These are phyloP conservation scores for Henningerozyma blattae DNA, from an alignment of 805 yeast genomes.

Conservation along the genomic window DNA sequence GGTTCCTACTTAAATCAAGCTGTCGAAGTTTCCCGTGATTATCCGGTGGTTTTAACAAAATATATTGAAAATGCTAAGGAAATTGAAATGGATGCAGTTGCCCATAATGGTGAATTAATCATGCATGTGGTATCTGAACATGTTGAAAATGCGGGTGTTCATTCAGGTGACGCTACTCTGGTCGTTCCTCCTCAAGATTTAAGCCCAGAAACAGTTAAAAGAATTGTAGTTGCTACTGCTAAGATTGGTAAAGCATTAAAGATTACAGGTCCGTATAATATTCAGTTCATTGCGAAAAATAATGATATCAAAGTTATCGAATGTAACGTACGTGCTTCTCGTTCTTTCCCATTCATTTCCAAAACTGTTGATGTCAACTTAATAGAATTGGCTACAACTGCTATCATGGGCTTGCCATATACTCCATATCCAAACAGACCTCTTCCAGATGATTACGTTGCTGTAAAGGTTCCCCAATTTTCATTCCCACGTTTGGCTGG, in stretches of 20 bases:
- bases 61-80: conserved; percentile 95
- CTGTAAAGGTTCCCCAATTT: conserved; percentile 94
- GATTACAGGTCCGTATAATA: conserved; percentile 95
- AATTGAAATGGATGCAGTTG: conserved; percentile 98
- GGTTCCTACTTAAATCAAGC: conserved; percentile 85
- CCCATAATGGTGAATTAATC: conserved; percentile 83
- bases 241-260: conserved; percentile 91
- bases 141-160: conserved; percentile 98
- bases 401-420: conserved; percentile 79
- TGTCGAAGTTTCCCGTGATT: conserved; percentile 93
- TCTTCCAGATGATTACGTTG: conserved; percentile 89
- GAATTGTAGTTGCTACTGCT: conserved; percentile 92
- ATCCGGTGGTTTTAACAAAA: conserved; percentile 95
- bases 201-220: conserved; percentile 77
- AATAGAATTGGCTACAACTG: conserved; percentile 95
- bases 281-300: conserved; percentile 92
- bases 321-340: conserved; percentile 98
- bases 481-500: conserved; percentile 95
- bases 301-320: conserved; percentile 95
- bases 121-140: conserved; percentile 98
- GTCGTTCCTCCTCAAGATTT: conserved; percentile 95
- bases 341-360: conserved; percentile 97
- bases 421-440: conserved; percentile 83
- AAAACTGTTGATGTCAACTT: conserved; percentile 94
- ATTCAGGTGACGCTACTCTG: conserved; percentile 97